A percentile compares a stretch with the other conserved stretches of the same genome.
Conservation (phyloP, 352 stramenopile genomes). For the Lagenidium sp. region DNA sequence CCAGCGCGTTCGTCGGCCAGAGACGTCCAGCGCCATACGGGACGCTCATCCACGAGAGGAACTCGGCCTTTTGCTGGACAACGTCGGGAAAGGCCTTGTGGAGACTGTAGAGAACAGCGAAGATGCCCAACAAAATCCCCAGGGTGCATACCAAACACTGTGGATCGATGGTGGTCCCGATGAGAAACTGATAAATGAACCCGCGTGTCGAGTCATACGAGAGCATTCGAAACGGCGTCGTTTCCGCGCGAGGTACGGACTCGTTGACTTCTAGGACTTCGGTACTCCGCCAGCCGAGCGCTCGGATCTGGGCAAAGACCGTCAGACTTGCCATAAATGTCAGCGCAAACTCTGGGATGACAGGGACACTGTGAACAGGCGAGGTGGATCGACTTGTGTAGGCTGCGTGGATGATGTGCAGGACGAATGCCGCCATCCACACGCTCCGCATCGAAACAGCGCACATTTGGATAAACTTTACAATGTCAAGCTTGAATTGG, state of each 20-base stretch:
- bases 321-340: background rate
- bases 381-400: background rate
- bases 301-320: background rate
- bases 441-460: background rate
- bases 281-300: background rate
- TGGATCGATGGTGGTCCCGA: conserved; percentile 4
- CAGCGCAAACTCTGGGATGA: background rate
- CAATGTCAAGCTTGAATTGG: conserved; percentile 3
- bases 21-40: background rate
- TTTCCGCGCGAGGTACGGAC: no score
- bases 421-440: background rate
- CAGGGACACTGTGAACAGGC: background rate
- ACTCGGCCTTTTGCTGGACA: no score
- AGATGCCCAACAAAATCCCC: background rate
- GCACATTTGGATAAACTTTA: background rate
- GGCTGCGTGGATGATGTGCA: background rate
- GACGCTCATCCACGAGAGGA: no score
- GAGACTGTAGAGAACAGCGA: background rate
- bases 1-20: background rate
- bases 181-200: background rate
- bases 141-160: conserved; percentile 1
- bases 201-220: conserved; percentile 1
- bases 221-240: no score
- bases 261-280: background rate
- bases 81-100: no score